Percentiles rank a stretch among this genome's conserved stretches.
These are phyloP conservation scores for Pleurotus cornucopiae DNA, from an alignment of 768 basidiomycete species.

Conservation along the genomic window DNA sequence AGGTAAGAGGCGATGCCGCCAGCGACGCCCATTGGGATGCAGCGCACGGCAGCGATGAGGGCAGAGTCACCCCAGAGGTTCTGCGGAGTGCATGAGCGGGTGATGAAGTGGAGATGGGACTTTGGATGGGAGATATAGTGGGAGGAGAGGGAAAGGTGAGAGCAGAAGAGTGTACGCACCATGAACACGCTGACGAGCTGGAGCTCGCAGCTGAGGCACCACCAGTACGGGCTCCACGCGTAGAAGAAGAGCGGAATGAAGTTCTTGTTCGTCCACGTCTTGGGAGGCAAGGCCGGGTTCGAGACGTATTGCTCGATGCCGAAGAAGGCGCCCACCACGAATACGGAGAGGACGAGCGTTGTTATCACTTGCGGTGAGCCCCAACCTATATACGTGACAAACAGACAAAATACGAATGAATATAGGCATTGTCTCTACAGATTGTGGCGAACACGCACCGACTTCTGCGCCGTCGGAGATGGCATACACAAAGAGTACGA, in stretches of 20 bases:
- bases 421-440: too few relatives aligned
- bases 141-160: constrained; percentile 1
- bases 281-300: constrained; percentile 24
- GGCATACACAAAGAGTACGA: constrained; percentile 32
- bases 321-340: constrained; percentile 36
- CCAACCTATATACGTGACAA: constrained; percentile 31
- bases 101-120: constrained; percentile 15
- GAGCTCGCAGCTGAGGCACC: constrained; percentile 27
- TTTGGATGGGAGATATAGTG: background rate
- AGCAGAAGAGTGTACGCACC: background rate
- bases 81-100: constrained; percentile 10
- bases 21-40: constrained; percentile 14
- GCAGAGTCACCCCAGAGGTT: constrained; percentile 26
- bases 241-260: constrained; percentile 35
- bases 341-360: constrained; percentile 38
- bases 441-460: background rate
- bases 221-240: constrained; percentile 13
- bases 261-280: constrained; percentile 33
- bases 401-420: too few relatives aligned
- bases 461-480: constrained; percentile 34
- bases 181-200: constrained; percentile 24
- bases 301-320: constrained; percentile 32
- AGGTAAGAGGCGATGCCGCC: constrained; percentile 7
- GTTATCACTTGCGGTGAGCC: constrained; percentile 32
- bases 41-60: constrained; percentile 28